Evolutionary conservation across 2,329 filamentous ascomycete genomes (phyloP), one percentile per base, ranked within the genome.

Genomic region (Fusarium penzigii): DNA sequence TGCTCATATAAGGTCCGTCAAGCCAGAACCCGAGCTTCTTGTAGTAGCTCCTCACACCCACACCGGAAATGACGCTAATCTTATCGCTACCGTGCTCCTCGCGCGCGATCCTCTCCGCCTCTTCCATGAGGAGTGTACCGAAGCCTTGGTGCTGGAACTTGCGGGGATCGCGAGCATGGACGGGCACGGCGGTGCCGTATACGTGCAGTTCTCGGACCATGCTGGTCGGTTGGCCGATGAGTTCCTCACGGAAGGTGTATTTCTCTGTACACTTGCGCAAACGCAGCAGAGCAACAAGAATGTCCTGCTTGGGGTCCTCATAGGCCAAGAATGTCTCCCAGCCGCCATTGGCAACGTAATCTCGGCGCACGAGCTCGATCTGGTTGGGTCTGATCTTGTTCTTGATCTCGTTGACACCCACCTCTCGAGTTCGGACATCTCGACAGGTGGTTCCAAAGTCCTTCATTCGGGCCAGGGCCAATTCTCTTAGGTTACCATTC

Each of bases 71-170:
- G 61, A 99, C 92, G 67, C 90, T 94, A 50, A 99, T 91, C 80
- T 99, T 99, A 55, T 82, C 81, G 64, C 92, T 97, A 6, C 92
- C 89, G 68, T 99, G 94, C 74, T 99, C 94, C 59, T 97, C 89
- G 49, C 90, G 83, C 1, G 95, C 93, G 59, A 99, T 99, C 46
- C 92, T 82, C 75, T 97, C 94, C 0, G 94, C 95, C 75, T 97
- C 93, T 68, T 97, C 93, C 95, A 99, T 99, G 60, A 99, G 69
- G 55, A 99, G 72, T 2, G 94, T 99, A 44, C 94, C 94, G 62
- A 96, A 99, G 1, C 94, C 94, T 70, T 97, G 94, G 74, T 99
- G 94, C 76, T 99, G 94, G 74, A 97, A 97, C 74, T 97, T 97
- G 72, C 89, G 87, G 17, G 93, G 92, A 64, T 99, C 94, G 51